phyloP scores from a whole-genome alignment of 352 stramenopile genomes.

The Pythium grandisporangium region DNA sequence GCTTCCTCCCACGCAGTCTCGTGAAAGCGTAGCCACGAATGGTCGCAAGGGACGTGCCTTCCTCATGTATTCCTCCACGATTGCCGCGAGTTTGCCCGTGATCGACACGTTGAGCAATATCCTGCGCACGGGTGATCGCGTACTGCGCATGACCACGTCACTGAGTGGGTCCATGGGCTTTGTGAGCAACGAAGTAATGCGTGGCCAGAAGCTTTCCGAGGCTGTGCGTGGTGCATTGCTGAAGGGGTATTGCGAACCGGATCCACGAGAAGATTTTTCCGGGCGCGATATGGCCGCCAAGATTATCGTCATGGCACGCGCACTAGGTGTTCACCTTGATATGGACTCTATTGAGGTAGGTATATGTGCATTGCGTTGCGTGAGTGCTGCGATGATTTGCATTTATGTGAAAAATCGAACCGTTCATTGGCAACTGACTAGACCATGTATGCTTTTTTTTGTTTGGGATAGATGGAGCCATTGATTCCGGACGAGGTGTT shows the following conservation, averaged over 20 bases:
- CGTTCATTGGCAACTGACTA: no score
- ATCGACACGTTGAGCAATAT: constrained; percentile 72
- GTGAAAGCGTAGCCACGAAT: constrained; percentile 39
- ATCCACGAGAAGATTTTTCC: constrained; percentile 60
- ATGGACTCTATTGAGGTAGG: constrained; percentile 25
- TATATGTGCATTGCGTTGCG: no score
- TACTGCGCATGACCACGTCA: constrained; percentile 42
- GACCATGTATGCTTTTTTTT: no score
- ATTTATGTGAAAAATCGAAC: no score
- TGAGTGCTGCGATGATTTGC: no score
- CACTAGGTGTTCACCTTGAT: constrained; percentile 44
- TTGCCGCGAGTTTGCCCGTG: constrained; percentile 59
- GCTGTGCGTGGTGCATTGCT: constrained; percentile 37
- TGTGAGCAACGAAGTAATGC: constrained; percentile 68
- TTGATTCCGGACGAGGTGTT: constrained; percentile 36
- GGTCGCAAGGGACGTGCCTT: constrained; percentile 36
- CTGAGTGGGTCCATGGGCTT: constrained; percentile 71
- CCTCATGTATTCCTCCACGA: constrained; percentile 76
- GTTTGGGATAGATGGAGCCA: constrained; percentile 32
- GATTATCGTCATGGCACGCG: constrained; percentile 54
- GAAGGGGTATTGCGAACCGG: constrained; percentile 57
- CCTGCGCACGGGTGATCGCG: constrained; percentile 55
- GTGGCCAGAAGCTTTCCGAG: constrained; percentile 44
- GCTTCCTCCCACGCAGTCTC: constrained; percentile 40
- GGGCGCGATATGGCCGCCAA: constrained; percentile 61